These are phyloP conservation scores for Waltiozyma sp. DNA, from an alignment of 1,139 yeast species.

Conservation along the genomic window DNA sequence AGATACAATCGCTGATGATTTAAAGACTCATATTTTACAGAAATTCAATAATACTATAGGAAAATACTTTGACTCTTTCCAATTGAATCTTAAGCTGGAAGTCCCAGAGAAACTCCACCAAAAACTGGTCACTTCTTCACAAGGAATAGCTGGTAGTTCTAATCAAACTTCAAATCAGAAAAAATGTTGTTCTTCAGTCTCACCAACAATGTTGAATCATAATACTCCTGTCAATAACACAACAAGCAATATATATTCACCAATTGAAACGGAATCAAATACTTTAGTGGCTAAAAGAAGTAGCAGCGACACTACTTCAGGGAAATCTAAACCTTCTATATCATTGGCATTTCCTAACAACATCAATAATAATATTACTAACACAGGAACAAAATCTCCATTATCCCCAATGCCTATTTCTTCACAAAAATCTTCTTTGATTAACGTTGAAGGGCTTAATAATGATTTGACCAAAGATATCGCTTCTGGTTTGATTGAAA, in stretches of 20 bases:
- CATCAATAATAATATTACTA: no score
- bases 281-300: no score
- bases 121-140: no score
- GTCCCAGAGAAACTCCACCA: background rate
- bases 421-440: slow-evolving; percentile 12
- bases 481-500: background rate
- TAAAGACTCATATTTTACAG: background rate
- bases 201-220: background rate
- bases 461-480: background rate
- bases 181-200: no score
- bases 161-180: no score
- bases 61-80: background rate
- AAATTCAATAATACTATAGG: background rate
- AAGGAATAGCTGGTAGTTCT: background rate
- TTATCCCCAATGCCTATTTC: slow-evolving; percentile 22
- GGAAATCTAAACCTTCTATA: background rate
- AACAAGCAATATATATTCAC: background rate
- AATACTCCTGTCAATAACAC: background rate
- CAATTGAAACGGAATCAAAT: no score
- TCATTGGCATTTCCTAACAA: background rate
- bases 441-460: slow-evolving; percentile 3
- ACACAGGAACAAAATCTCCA: slow-evolving; percentile 12
- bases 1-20: background rate
- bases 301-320: background rate
- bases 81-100: background rate